Evolutionary conservation across 2,329 filamentous ascomycete species (phyloP).

Genomic region (Ascomycota sp.): DNA sequence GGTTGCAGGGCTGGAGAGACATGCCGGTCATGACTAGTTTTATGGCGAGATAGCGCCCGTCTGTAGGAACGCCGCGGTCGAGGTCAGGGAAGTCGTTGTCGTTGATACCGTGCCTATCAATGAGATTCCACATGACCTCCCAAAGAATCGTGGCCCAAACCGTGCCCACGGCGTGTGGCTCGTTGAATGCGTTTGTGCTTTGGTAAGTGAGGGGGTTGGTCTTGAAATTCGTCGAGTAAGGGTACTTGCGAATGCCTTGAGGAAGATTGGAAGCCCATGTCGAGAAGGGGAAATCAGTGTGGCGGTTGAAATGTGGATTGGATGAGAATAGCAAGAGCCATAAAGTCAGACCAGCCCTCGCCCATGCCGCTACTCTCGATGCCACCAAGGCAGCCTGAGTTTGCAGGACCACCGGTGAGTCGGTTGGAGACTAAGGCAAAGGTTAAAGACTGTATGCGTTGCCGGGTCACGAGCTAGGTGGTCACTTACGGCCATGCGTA

Average conservation of each 20-base stretch:
- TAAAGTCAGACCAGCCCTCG: constrained; percentile 35
- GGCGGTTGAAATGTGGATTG: constrained; percentile 21
- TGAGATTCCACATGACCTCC: constrained; percentile 34
- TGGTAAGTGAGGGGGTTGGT: constrained; percentile 29
- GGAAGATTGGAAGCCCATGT: constrained; percentile 23
- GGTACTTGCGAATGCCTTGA: constrained; percentile 23
- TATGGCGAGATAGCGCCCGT: constrained; percentile 28
- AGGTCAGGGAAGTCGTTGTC: constrained; percentile 19
- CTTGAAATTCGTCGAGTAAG: constrained; percentile 26
- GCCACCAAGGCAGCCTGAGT: constrained; percentile 22
- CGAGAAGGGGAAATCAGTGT: constrained; percentile 24
- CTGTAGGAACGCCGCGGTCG: constrained; percentile 22
- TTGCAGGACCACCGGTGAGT: constrained; percentile 33
- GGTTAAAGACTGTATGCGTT: neutral
- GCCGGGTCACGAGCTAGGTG: constrained; percentile 1
- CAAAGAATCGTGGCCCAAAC: constrained; percentile 30
- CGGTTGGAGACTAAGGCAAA: constrained; percentile 26
- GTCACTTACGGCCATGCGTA: constrained; percentile 22
- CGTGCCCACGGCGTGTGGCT: constrained; percentile 26
- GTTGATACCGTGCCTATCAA: constrained; percentile 31
- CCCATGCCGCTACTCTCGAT: constrained; percentile 33
- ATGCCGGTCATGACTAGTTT: constrained; percentile 29
- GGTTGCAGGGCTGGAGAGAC: constrained; percentile 32
- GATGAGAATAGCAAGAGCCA: constrained; percentile 26
- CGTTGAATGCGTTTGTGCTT: constrained; percentile 13